Conservation (phyloP, 257 asterid genomes). For the Sherardia arvensis region DNA sequence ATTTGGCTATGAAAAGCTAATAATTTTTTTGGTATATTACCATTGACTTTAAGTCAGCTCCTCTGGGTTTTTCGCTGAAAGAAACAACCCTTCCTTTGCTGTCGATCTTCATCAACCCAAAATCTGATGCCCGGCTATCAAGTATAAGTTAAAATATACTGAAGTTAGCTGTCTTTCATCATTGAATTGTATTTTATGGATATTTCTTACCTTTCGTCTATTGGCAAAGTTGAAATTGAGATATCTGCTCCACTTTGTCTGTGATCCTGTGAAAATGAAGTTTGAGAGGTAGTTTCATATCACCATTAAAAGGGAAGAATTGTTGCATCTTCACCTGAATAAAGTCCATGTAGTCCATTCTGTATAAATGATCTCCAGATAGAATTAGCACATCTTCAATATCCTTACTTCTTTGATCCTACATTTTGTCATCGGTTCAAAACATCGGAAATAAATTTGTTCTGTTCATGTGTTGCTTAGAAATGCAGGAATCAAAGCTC, state of each 20-base stretch:
- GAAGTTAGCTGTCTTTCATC: slow-evolving; percentile 5
- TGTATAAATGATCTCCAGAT: slow-evolving; percentile 94
- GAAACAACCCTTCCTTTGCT: slow-evolving; percentile 63
- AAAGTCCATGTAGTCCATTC: slow-evolving; percentile 97
- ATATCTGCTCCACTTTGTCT: slow-evolving; percentile 95
- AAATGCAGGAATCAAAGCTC: slow-evolving; percentile 4
- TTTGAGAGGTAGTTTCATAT: neutral
- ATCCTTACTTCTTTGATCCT: slow-evolving; percentile 94
- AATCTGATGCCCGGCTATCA: slow-evolving; percentile 94
- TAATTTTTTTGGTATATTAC: slow-evolving; percentile 30
- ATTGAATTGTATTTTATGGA: neutral
- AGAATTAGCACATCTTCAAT: slow-evolving; percentile 92
- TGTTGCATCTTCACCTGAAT: slow-evolving; percentile 46
- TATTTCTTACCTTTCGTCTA: slow-evolving; percentile 56
- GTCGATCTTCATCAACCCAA: slow-evolving; percentile 90
- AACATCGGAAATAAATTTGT: neutral
- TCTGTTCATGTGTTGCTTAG: neutral
- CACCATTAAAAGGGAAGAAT: neutral
- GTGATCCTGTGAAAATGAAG: slow-evolving; percentile 54
- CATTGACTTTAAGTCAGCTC: slow-evolving; percentile 79
- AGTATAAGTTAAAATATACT: slow-evolving; percentile 21
- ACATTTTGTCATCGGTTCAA: neutral
- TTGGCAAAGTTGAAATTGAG: slow-evolving; percentile 68
- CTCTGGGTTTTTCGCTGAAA: slow-evolving; percentile 83
- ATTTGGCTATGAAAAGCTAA: slow-evolving; percentile 8